These are phyloP conservation scores for Rhodotorula sp. DNA, from an alignment of 1,284 basidiomycete genomes.

Conservation along the genomic window DNA sequence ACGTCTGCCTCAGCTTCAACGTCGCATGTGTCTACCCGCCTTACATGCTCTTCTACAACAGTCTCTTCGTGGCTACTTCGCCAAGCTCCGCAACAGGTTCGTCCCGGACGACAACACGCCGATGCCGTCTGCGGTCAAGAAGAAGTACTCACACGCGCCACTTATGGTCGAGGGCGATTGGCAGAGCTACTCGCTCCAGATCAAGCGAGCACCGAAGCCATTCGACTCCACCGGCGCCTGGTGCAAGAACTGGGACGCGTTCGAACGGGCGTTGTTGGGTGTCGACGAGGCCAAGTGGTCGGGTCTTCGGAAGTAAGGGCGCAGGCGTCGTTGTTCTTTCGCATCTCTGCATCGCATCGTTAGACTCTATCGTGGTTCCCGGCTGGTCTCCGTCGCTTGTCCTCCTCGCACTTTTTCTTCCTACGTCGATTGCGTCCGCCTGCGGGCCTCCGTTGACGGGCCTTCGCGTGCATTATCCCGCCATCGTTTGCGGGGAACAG, in stretches of 20 bases:
- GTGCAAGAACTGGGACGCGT: constrained; percentile 34
- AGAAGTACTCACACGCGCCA: constrained; percentile 24
- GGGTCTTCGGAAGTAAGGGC: not conserved
- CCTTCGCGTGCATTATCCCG: no score
- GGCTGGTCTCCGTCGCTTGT: no score
- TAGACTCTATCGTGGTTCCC: no score
- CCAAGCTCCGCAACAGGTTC: not conserved
- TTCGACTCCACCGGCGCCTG: constrained; percentile 24
- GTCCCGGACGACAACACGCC: constrained; percentile 1
- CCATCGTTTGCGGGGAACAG: not conserved
- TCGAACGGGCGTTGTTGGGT: constrained; percentile 29
- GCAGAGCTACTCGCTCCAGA: constrained; percentile 19
- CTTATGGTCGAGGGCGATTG: constrained; percentile 31
- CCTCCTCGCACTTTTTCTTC: no score
- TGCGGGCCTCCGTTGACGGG: no score
- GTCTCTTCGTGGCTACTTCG: not conserved
- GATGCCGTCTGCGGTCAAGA: not conserved
- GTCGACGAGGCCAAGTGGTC: constrained; percentile 25
- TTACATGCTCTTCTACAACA: not conserved
- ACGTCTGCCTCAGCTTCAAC: not conserved
- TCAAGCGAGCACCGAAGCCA: constrained; percentile 12
- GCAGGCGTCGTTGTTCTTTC: not conserved
- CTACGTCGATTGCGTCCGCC: no score
- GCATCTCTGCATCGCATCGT: no score
- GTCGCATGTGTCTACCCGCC: not conserved